Evolutionary conservation across 306 rosid species (phyloP), one percentile per base, ranked within the genome.

Genomic region (Rubus idaeus): DNA sequence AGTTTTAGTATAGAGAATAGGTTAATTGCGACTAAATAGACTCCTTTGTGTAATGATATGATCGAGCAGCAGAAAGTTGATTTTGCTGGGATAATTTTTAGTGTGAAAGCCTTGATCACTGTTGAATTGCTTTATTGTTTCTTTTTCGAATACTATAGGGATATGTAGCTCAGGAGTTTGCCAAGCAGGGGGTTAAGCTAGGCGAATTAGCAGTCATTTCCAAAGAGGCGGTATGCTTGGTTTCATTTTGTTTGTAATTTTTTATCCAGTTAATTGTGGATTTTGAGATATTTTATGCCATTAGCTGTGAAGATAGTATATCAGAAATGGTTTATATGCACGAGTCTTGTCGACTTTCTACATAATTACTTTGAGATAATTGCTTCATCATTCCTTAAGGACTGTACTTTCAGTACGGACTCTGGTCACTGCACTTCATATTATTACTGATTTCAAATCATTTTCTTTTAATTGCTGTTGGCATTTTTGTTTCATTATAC

Each of bases 81-180:
- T 45, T 45, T 12, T 37, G 49, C n/a, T 64, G 11, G 30, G 58
- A 55, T 47, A 0, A 60, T 77, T 77, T 40, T 69, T 30, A 51
- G 10, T 10, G 50, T 64, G 49, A 44, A n/a, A 26, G 26, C 26
- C 49, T 62, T 16, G 45, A 44, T 77, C 23, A 46, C 1, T 63
- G 3, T 72, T 65, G 17, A 37, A 61, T 61, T 69, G 50, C 50
- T 18, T 60, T 64, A 10, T 65, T 73, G 16, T 16, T 63, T 55
- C 6, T 67, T 80, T 63, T 75, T 10, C 0, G 58, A 68, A 57
- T 66, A n/a, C 74, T 72, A 20, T 55, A 95, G 99, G 99, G 99
- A 71, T 95, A 95, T 80, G 99, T 97, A n/a, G 99, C 99, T 9
- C 89, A 91, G 86, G 94, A 95, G 86, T 95, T 95, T 78, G 87